Evolutionary conservation across 345 rosid species (phyloP), one percentile per base, ranked within the genome.

Genomic region (Theobroma cacao): DNA sequence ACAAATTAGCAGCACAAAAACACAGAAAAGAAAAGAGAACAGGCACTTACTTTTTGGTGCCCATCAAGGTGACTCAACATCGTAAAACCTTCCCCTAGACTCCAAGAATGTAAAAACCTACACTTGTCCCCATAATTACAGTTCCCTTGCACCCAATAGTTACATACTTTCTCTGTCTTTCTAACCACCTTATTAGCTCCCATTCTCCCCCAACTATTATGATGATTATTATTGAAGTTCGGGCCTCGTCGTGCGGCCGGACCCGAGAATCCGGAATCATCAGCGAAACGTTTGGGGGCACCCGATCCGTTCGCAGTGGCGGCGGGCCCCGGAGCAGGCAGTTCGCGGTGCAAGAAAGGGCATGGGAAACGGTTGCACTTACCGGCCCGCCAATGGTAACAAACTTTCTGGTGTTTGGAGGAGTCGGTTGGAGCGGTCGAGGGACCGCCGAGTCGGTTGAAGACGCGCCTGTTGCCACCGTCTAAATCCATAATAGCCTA

Each of bases 21-120:
- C 20, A 20, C 7, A 56, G 48, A 62, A 43, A 36, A 17, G 12
- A 11, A 48, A 9, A 72, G 1, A 24, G 31, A 17, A 28, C 24
- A 34, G 2, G 26, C 68, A 65, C 59, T 77, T 72, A 96, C 99
- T 92, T 90, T 87, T 43, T 90, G 89, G 81, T 94, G 99, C 24
- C 98, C 98, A 78, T 94, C 99, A 47, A 97, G 94, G 76, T 90
- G 93, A 53, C 92, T 93, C 85, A 94, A 53, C 77, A 91, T 78
- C 13, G 89, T 71, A 67, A 97, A 93, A n/a, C 88, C 66, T 24
- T 92, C 97, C 26, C 99, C 98, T 78, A 87, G 77, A 72, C 87
- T 91, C 99, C 99, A 94, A n/a, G 90, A 88, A 87, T 97, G 99
- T 85, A 94, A 84, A 78, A 26, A 97, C 81, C 87, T 87, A 77